Conservation (phyloP, 805 yeast genomes). For the Metschnikowia gelsemii region DNA sequence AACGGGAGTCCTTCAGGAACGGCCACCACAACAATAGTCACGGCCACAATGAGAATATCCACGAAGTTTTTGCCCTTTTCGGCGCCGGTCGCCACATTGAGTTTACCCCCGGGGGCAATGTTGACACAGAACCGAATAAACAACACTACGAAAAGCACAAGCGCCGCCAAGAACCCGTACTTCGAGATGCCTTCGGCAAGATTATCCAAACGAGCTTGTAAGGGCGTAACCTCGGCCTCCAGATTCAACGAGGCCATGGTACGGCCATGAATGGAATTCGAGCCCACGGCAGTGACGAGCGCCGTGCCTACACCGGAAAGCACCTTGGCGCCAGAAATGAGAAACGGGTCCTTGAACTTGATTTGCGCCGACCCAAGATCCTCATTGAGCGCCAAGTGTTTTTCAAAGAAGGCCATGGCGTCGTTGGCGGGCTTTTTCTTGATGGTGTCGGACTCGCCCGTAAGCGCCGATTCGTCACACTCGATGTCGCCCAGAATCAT, state of each 20-base stretch:
- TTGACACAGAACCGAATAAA: conserved; percentile 71
- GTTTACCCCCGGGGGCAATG: conserved; percentile 52
- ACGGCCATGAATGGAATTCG: conserved; percentile 84
- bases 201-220: conserved; percentile 75
- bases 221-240: conserved; percentile 83
- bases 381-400: conserved; percentile 28
- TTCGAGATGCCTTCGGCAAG: conserved; percentile 95
- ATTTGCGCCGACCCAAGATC: conserved; percentile 43
- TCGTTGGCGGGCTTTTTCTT: conserved; percentile 58
- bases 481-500: conserved; percentile 73
- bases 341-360: conserved; percentile 67
- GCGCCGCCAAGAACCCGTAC: conserved; percentile 85
- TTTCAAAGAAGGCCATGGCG: conserved; percentile 35
- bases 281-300: conserved; percentile 87
- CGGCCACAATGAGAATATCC: conserved; percentile 84
- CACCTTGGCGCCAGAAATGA: conserved; percentile 89
- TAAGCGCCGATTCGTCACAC: conserved; percentile 88
- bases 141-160: conserved; percentile 74
- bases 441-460: conserved; percentile 91
- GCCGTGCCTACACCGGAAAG: conserved; percentile 85
- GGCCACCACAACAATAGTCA: conserved; percentile 93
- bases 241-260: conserved; percentile 78
- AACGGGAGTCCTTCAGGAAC: conserved; percentile 99
- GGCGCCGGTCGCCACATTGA: conserved; percentile 51
- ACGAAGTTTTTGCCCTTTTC: conserved; percentile 82